Percentiles rank a stretch among this genome's conserved stretches.
Evolutionary conservation across 768 basidiomycete genomes (phyloP).

Genomic region (Melanogaster broomeanus): DNA sequence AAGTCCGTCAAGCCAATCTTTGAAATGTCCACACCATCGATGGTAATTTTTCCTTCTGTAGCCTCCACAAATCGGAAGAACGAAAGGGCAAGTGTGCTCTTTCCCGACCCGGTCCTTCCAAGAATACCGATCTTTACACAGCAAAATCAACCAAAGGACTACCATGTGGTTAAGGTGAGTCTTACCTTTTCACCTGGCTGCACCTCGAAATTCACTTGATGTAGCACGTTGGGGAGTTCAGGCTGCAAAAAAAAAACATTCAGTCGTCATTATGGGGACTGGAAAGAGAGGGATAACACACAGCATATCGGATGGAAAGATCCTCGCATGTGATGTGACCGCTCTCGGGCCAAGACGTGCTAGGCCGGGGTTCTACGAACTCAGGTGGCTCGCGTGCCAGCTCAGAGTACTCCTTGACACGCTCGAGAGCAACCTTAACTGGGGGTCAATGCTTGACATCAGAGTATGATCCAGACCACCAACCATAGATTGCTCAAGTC

Average conservation of each 20-base stretch:
- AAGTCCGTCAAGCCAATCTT: conserved; percentile 81
- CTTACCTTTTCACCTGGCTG: conserved; percentile 73
- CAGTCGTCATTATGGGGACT: not conserved
- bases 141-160: not conserved
- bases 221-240: conserved; percentile 84
- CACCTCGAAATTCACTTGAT: conserved; percentile 74
- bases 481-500: conserved; percentile 92
- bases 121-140: conserved; percentile 61
- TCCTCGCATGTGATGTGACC: conserved; percentile 73
- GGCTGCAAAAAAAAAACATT: conserved; percentile 47
- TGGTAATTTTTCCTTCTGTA: conserved; percentile 66
- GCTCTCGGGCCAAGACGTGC: conserved; percentile 72
- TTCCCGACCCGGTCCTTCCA: conserved; percentile 72
- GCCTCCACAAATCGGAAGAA: conserved; percentile 94
- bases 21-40: conserved; percentile 82
- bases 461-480: not conserved
- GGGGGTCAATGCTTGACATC: conserved; percentile 2
- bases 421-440: conserved; percentile 75
- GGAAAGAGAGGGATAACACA: conserved; percentile 36
- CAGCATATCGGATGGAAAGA: conserved; percentile 77
- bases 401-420: conserved; percentile 90
- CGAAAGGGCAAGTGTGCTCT: conserved; percentile 79
- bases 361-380: conserved; percentile 83
- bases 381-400: conserved; percentile 77
- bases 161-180: not conserved